These are phyloP conservation scores for Phytophthora palmivora DNA, from an alignment of 352 stramenopile species.

Conservation along the genomic window DNA sequence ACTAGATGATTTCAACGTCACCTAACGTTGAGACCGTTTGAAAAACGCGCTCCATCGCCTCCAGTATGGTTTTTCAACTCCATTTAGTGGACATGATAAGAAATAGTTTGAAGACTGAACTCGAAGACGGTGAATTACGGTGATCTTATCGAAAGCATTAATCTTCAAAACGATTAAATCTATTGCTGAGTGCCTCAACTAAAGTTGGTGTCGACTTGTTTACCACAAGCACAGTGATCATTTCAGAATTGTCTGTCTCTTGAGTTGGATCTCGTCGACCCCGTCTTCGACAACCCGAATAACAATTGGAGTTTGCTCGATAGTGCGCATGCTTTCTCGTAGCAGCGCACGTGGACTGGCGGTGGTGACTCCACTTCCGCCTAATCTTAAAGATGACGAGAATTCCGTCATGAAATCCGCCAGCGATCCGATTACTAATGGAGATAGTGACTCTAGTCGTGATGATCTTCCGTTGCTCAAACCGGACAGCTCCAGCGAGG, in stretches of 20 bases:
- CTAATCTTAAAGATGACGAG: slow-evolving; percentile 4
- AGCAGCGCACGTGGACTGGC: slow-evolving; percentile 22
- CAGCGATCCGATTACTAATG: neutral
- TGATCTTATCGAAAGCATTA: slow-evolving; percentile 6
- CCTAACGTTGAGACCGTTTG: too few species aligned
- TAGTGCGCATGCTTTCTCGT: slow-evolving; percentile 20
- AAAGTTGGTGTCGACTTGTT: slow-evolving; percentile 6
- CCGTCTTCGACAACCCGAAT: slow-evolving; percentile 18
- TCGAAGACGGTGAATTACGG: neutral
- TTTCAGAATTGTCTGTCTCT: slow-evolving; percentile 17
- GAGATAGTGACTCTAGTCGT: slow-evolving; percentile 4
- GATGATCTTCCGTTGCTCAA: slow-evolving; percentile 28
- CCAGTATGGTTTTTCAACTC: too few species aligned
- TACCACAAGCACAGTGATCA: neutral
- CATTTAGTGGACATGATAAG: slow-evolving; percentile 23
- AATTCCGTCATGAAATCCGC: slow-evolving; percentile 6
- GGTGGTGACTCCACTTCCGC: slow-evolving; percentile 17
- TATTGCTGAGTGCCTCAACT: neutral
- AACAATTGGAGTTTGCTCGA: slow-evolving; percentile 15
- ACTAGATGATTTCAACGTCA: too few species aligned
- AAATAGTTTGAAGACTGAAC: neutral
- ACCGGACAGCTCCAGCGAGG: neutral
- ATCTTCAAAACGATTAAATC: neutral
- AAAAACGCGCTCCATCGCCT: slow-evolving; percentile 10
- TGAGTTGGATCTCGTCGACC: neutral